These are phyloP conservation scores for Jaltomata sinuosa DNA, from an alignment of 257 asterid species.

Conservation along the genomic window DNA sequence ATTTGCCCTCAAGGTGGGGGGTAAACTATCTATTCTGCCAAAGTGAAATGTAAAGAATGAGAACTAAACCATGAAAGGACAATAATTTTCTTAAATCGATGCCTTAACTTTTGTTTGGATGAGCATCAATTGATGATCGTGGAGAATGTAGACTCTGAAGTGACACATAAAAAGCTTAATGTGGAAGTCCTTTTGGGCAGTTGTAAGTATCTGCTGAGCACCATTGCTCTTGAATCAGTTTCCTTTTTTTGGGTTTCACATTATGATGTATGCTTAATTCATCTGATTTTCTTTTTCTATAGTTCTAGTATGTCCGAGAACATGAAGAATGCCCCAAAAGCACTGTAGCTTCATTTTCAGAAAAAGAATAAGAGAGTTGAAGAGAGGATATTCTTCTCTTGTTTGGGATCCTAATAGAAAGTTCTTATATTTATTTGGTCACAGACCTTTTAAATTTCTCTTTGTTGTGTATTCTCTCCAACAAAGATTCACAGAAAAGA, in stretches of 20 bases:
- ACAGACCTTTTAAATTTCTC: neutral
- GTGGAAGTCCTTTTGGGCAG: neutral
- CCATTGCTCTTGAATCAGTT: neutral
- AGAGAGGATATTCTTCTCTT: neutral
- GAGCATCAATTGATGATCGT: neutral
- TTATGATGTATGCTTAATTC: neutral
- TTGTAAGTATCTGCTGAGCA: neutral
- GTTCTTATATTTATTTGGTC: neutral
- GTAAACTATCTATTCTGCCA: too few relatives aligned
- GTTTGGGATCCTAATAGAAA: neutral
- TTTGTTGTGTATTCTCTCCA: neutral
- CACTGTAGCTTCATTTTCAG: neutral
- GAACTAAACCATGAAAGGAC: neutral
- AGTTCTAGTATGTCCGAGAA: neutral
- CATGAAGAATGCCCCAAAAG: neutral
- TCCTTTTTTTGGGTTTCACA: neutral
- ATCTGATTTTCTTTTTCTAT: neutral
- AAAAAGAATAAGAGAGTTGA: neutral
- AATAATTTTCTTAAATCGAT: too few relatives aligned
- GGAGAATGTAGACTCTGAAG: neutral
- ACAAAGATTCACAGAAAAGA: neutral
- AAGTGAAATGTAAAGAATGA: neutral
- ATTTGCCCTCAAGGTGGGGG: neutral
- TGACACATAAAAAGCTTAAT: neutral
- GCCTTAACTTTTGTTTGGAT: neutral